phyloP scores from a whole-genome alignment of 148 eudicot genomes.

The Rhododendron mucronatum region DNA sequence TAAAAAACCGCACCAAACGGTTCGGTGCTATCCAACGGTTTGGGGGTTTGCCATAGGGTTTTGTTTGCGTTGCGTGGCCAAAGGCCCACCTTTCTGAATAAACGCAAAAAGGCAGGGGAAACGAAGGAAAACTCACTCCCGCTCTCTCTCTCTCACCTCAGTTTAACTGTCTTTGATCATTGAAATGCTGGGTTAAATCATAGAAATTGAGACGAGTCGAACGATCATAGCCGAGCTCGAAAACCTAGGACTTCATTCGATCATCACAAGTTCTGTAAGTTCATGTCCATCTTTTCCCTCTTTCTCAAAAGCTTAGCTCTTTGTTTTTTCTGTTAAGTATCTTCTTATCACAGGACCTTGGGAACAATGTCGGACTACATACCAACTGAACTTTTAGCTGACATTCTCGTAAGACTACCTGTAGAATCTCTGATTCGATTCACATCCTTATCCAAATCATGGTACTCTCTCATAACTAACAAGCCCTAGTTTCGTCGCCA shows the following conservation, averaged over 20 bases:
- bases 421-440: background rate
- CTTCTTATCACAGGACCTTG: too few species aligned
- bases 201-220: background rate
- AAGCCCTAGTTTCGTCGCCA: background rate
- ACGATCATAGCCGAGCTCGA: background rate
- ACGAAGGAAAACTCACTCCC: too few species aligned
- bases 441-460: background rate
- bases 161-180: too few species aligned
- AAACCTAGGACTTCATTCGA: background rate
- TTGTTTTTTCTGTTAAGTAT: background rate
- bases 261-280: background rate
- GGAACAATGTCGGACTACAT: background rate
- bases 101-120: too few species aligned
- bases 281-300: background rate
- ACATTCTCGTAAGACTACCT: background rate
- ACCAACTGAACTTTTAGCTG: background rate
- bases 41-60: too few species aligned
- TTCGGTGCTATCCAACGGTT: too few species aligned
- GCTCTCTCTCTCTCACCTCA: too few species aligned
- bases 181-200: background rate
- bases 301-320: background rate
- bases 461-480: background rate
- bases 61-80: too few species aligned
- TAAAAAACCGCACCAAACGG: too few species aligned
- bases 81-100: too few species aligned